Evolutionary conservation across 441 rosid species (phyloP).

Genomic region (Aquilaria agallochum): DNA sequence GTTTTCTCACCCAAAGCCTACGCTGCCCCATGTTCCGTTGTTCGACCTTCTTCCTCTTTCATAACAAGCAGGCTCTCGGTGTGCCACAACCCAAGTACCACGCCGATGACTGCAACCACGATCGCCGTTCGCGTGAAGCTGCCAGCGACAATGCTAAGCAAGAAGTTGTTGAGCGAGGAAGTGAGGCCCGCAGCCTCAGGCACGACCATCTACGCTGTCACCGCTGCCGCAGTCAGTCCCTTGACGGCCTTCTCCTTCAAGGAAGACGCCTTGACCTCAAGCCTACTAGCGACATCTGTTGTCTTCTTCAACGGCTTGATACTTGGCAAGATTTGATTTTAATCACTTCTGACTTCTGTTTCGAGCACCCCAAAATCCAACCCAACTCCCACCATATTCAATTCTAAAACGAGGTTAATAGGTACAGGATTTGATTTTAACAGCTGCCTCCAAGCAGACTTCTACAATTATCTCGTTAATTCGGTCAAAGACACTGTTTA

Average conservation of each 20-base stretch:
- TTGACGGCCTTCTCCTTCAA: slow-evolving; percentile 66
- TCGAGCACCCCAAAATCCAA: slow-evolving; percentile 8
- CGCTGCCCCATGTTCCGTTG: too few relatives aligned
- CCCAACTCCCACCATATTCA: slow-evolving; percentile 17
- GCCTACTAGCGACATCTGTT: slow-evolving; percentile 14
- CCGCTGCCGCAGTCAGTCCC: slow-evolving; percentile 64
- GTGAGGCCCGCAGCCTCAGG: slow-evolving; percentile 62
- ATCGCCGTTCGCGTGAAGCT: slow-evolving; percentile 54
- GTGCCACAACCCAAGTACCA: slow-evolving; percentile 6
- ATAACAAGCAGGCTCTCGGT: too few relatives aligned
- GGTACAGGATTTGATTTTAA: slow-evolving; percentile 4
- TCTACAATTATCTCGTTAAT: not conserved
- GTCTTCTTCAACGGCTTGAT: slow-evolving; percentile 32
- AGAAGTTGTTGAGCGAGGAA: slow-evolving; percentile 85
- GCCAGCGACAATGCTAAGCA: slow-evolving; percentile 83
- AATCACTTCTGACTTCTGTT: slow-evolving; percentile 16
- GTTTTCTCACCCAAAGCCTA: too few relatives aligned
- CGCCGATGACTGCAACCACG: slow-evolving; percentile 72
- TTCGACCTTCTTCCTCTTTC: too few relatives aligned
- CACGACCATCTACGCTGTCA: slow-evolving; percentile 67
- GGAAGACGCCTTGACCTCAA: slow-evolving; percentile 61
- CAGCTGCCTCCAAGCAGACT: slow-evolving; percentile 28
- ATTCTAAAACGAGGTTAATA: slow-evolving; percentile 10
- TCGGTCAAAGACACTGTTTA: not conserved
- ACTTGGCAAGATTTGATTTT: too few relatives aligned